Evolutionary conservation across 225 moss, liverwort and hornwort species (phyloP).

Genomic region (Anthoceros angustus): DNA sequence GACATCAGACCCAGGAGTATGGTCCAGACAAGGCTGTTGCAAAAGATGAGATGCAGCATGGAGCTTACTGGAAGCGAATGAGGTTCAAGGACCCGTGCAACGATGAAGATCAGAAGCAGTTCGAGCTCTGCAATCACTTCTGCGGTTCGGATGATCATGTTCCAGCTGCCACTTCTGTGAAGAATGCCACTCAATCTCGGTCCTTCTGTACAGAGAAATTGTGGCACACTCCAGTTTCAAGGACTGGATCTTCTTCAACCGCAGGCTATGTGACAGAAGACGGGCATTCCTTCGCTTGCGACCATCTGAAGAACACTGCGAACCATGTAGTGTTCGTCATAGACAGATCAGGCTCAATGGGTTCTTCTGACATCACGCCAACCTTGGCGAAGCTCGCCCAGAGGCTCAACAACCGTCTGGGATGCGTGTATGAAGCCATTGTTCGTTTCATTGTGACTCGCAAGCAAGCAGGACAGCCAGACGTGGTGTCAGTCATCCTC

Average conservation of each 20-base stretch:
- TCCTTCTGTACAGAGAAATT: conserved; percentile 21
- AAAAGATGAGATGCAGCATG: conserved; percentile 30
- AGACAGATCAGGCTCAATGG: conserved; percentile 23
- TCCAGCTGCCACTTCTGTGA: background rate
- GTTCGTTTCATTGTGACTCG: background rate
- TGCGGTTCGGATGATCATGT: conserved; percentile 25
- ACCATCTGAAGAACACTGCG: conserved; percentile 11
- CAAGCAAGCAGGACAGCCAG: background rate
- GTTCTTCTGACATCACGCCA: background rate
- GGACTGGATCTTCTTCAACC: conserved; percentile 3
- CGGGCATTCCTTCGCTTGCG: conserved; percentile 25
- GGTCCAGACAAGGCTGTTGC: conserved; percentile 21
- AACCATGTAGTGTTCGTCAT: conserved; percentile 22
- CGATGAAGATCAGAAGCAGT: conserved; percentile 14
- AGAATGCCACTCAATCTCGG: background rate
- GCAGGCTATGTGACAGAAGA: conserved; percentile 21
- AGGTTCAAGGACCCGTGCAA: conserved; percentile 31
- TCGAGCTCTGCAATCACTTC: conserved; percentile 18
- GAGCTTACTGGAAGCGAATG: conserved; percentile 21
- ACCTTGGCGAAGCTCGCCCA: conserved; percentile 7
- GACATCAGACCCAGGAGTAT: conserved; percentile 20
- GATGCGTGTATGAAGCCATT: background rate
- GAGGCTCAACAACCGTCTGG: background rate
- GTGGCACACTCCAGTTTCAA: conserved; percentile 18
- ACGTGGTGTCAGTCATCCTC: background rate